These are phyloP conservation scores for Calonectria leucothoes DNA, from an alignment of 2,329 filamentous ascomycete species.

Conservation along the genomic window DNA sequence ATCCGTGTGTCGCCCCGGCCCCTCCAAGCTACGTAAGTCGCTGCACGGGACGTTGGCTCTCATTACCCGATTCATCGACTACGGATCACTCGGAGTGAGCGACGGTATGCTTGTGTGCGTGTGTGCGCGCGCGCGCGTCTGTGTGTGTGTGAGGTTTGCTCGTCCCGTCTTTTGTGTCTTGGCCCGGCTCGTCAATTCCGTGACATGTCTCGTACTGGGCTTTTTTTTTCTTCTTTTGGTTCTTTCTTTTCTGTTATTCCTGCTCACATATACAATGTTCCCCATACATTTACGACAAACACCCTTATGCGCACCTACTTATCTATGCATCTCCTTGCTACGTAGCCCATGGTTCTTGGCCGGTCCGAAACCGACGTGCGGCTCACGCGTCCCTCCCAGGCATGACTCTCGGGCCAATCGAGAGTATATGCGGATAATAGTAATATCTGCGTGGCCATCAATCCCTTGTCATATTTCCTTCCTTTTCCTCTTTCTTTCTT, in stretches of 20 bases:
- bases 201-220: background rate
- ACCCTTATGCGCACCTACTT: background rate
- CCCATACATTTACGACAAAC: background rate
- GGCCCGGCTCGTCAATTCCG: conserved; percentile 22
- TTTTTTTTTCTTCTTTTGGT: too few relatives aligned
- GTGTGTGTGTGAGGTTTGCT: background rate
- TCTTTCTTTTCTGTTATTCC: background rate
- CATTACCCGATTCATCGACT: conserved; percentile 8
- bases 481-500: too few relatives aligned
- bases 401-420: background rate
- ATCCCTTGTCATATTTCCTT: background rate
- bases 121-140: background rate
- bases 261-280: background rate
- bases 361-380: background rate
- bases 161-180: conserved; percentile 8
- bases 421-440: background rate
- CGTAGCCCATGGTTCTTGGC: background rate
- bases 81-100: conserved; percentile 39
- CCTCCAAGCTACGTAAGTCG: background rate
- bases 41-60: background rate
- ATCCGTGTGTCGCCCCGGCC: conserved; percentile 4
- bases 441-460: background rate
- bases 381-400: background rate
- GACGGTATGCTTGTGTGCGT: conserved; percentile 34
- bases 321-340: background rate